A percentile compares a stretch with the other conserved stretches of the same genome.
Evolutionary conservation across 352 stramenopile species (phyloP).

Genomic region (Thalassiosira exigua): DNA sequence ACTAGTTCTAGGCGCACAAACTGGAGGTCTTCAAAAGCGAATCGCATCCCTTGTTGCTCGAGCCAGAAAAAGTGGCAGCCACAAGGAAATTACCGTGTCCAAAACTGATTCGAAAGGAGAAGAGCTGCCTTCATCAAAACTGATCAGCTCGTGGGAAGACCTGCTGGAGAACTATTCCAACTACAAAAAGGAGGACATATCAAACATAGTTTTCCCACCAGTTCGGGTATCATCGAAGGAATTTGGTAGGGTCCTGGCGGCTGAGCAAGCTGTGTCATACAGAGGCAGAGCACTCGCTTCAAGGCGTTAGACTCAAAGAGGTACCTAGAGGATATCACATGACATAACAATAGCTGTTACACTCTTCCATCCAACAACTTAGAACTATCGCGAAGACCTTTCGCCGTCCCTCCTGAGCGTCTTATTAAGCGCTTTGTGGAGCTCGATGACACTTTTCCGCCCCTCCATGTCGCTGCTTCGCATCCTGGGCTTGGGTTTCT

Average conservation of each 20-base stretch:
- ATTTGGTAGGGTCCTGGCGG: slow-evolving; percentile 59
- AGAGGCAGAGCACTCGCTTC: slow-evolving; percentile 15
- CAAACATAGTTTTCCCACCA: slow-evolving; percentile 29
- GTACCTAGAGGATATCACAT: background rate
- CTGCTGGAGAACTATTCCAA: slow-evolving; percentile 61
- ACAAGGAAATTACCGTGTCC: slow-evolving; percentile 46
- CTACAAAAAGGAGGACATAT: slow-evolving; percentile 46
- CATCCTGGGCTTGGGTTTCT: background rate
- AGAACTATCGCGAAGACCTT: too few relatives aligned
- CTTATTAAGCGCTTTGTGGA: slow-evolving; percentile 3
- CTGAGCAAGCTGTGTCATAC: slow-evolving; percentile 66
- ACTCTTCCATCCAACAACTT: background rate
- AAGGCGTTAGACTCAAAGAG: background rate
- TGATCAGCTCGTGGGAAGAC: slow-evolving; percentile 61
- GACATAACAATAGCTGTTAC: background rate
- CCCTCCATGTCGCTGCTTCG: background rate
- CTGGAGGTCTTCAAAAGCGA: slow-evolving; percentile 64
- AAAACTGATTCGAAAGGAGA: slow-evolving; percentile 10
- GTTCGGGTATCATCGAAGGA: slow-evolving; percentile 61
- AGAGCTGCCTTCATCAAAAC: background rate
- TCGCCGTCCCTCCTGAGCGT: background rate
- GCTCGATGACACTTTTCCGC: background rate
- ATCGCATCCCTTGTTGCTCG: slow-evolving; percentile 63
- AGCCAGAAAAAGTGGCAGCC: slow-evolving; percentile 30
- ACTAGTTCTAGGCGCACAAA: slow-evolving; percentile 54